A percentile compares a stretch with the other conserved stretches of the same genome.
Conservation (phyloP, 1,139 yeast genomes). For the Blastobotrys indianensis region DNA sequence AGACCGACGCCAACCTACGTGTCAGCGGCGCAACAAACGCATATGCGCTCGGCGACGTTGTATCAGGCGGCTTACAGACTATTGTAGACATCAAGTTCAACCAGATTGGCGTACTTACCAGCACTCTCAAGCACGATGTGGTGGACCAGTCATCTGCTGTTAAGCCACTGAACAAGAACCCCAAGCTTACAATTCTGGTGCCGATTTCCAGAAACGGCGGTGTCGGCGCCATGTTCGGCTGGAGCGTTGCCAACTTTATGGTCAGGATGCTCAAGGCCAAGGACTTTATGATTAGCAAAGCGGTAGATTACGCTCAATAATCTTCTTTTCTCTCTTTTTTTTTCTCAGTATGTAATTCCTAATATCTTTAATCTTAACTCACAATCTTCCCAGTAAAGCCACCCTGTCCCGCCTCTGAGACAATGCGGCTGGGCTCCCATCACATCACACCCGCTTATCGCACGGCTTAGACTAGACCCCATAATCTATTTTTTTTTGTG, state of each 20-base stretch:
- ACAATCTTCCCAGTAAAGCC: too few species aligned
- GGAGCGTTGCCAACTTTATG: slow-evolving; percentile 21
- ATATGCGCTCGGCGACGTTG: slow-evolving; percentile 27
- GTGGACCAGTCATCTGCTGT: background rate
- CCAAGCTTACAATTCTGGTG: slow-evolving; percentile 12
- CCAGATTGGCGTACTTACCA: slow-evolving; percentile 15
- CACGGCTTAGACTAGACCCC: too few species aligned
- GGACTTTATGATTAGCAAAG: slow-evolving; percentile 18
- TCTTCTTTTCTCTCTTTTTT: too few species aligned
- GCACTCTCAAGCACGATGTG: slow-evolving; percentile 18
- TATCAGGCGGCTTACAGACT: slow-evolving; percentile 16
- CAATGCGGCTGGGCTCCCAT: too few species aligned
- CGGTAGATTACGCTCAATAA: slow-evolving; percentile 2
- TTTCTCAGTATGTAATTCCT: too few species aligned
- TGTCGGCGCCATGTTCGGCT: slow-evolving; percentile 20
- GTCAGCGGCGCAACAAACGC: slow-evolving; percentile 21
- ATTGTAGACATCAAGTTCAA: slow-evolving; percentile 15
- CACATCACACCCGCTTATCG: too few species aligned
- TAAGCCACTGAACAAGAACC: background rate
- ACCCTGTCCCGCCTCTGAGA: too few species aligned
- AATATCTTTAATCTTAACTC: too few species aligned
- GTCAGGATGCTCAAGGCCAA: slow-evolving; percentile 18
- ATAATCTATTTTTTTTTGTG: too few species aligned
- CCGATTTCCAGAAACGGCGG: slow-evolving; percentile 23
- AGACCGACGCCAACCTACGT: slow-evolving; percentile 21